Evolutionary conservation across 176 grass and related monocot species (phyloP).

Genomic region (Cymbopogon citratus): DNA sequence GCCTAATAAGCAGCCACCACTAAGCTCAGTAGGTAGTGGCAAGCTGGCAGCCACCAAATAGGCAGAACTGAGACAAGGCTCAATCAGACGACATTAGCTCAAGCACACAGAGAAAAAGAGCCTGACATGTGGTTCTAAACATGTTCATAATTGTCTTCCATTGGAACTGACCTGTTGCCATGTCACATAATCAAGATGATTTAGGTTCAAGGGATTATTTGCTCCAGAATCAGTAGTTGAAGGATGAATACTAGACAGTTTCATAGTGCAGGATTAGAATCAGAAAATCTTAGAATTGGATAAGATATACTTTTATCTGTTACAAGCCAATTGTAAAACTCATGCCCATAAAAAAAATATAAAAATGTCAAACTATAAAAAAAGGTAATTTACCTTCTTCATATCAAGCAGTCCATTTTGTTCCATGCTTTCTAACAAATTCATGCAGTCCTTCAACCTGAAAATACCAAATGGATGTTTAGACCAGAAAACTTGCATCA

Average conservation of each 20-base stretch:
- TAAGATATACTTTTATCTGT: not conserved
- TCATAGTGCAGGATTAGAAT: not conserved
- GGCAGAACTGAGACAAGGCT: not conserved
- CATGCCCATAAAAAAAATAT: not conserved
- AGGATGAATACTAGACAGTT: constrained; percentile 1
- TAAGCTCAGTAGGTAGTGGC: not conserved
- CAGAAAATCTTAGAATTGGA: not conserved
- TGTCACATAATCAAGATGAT: not conserved
- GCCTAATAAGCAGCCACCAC: not conserved
- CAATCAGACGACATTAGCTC: not conserved
- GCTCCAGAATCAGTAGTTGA: not conserved
- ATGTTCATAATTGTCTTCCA: not conserved
- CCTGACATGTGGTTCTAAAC: not conserved
- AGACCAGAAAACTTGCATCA: not conserved
- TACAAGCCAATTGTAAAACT: not conserved
- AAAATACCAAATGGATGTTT: constrained; percentile 24
- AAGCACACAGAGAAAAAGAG: not conserved
- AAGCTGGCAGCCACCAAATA: not conserved
- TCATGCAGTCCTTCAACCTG: constrained; percentile 75
- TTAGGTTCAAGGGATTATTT: not conserved
- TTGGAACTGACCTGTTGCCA: not conserved
- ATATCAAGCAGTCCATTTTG: constrained; percentile 65
- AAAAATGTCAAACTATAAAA: not conserved
- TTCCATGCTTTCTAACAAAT: constrained; percentile 68
- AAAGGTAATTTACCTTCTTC: constrained; percentile 57